Conservation (phyloP, 2,329 filamentous ascomycete species). For the Lizonia empirigonia region DNA sequence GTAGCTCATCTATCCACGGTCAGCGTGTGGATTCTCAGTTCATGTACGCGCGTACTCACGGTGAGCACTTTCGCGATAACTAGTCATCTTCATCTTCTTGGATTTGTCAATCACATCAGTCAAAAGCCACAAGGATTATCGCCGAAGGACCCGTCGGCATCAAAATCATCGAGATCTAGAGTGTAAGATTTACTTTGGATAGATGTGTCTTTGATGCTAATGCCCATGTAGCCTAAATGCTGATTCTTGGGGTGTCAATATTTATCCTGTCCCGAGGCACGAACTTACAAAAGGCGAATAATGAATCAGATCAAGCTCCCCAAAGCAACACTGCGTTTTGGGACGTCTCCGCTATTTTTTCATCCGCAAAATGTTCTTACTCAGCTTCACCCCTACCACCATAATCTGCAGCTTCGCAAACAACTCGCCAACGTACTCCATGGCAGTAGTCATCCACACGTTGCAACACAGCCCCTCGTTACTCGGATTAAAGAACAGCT, state of each 20-base stretch:
- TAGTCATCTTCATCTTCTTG: constrained; percentile 47
- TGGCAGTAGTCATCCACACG: constrained; percentile 63
- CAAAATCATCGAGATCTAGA: constrained; percentile 69
- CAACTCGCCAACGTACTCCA: background rate
- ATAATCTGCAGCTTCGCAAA: background rate
- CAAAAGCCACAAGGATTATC: constrained; percentile 58
- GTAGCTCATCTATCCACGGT: background rate
- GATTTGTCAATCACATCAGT: constrained; percentile 54
- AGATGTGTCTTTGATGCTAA: background rate
- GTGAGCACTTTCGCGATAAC: background rate
- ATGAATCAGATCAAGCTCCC: background rate
- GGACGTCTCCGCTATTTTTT: background rate
- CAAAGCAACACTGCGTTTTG: background rate
- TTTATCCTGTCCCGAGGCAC: too few relatives aligned
- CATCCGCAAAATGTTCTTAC: background rate
- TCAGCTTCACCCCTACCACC: background rate
- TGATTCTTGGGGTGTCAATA: too few relatives aligned
- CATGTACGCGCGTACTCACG: background rate
- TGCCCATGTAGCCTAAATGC: background rate
- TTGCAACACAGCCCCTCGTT: constrained; percentile 64
- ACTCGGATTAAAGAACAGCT: constrained; percentile 62
- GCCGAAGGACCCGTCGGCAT: constrained; percentile 63
- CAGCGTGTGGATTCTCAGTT: background rate
- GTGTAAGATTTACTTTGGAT: constrained; percentile 49
- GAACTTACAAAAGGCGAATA: background rate